Evolutionary conservation across 768 basidiomycete genomes (phyloP), one percentile per base, ranked within the genome.

Genomic region (Thelephora ganbajun): DNA sequence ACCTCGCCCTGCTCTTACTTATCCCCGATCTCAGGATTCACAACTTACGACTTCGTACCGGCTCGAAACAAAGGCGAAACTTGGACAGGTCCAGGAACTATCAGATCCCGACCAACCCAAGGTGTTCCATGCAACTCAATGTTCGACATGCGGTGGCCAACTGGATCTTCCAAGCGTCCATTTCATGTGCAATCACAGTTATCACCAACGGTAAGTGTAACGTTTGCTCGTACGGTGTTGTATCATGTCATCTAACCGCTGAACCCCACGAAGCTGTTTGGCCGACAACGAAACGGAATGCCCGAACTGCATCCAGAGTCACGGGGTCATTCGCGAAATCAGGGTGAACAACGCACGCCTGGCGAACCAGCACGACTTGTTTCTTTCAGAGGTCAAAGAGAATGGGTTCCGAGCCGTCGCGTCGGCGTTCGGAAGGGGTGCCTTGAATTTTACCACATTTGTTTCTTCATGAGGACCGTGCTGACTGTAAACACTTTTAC

Each of bases 141-240:
- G 96, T 62, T 83, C 93, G 18, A 74, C 81, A 3, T 98, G 96
- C 61, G 74, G 80, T 13, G 88, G 83, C 1, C 88, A 86, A 55
- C 76, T 98, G 50, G 93, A 97, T 60, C 75, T 97, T 9, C 94
- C 96, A 0, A 84, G 79, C 53, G 73, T 98, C 5, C 93, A 98
- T 63, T 98, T 97, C 59, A 96, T 98, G 94, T 99, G 94, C 64
- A 81, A 83, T 57, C 96, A 98, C 60, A 91, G 88, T 51, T 98
- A 89, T 67, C 96, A 99, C 61, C 90, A 94, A 60, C 73, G 92
- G 89, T 88, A 46, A 39, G 65, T 59, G 63, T 14, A 23, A 2
- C 30, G 22, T 5, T 9, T 11, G 33, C 22, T n/a, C 37, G 14
- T 46, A 3, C 18, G n/a, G 2, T 52, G 18, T 45, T 30, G 13